phyloP scores from a whole-genome alignment of 169 alveolate species.

The Plasmodium vinckei region DNA sequence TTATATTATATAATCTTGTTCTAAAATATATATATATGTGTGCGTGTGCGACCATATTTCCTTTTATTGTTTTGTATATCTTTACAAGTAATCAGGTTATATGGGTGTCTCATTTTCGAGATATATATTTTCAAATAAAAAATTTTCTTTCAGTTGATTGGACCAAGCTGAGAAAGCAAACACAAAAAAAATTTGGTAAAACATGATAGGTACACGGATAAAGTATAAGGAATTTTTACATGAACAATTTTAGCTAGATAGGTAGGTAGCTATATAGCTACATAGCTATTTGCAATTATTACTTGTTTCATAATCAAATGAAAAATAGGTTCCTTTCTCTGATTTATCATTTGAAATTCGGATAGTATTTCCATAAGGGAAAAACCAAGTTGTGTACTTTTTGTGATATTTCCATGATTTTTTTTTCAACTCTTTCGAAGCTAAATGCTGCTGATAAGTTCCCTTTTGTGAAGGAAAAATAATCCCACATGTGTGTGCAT shows the following conservation, averaged over 20 bases:
- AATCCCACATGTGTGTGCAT: not conserved
- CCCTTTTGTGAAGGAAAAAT: constrained; percentile 40
- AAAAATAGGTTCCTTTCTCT: constrained; percentile 68
- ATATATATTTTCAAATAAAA: constrained; percentile 58
- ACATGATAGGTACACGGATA: not conserved
- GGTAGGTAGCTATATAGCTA: not conserved
- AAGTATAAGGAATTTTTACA: not conserved
- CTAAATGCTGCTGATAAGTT: constrained; percentile 79
- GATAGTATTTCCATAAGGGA: constrained; percentile 60
- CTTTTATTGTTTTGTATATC: no score
- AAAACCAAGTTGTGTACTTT: constrained; percentile 79
- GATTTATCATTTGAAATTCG: constrained; percentile 35
- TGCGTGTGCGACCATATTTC: no score
- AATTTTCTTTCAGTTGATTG: constrained; percentile 55
- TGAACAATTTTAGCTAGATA: not conserved
- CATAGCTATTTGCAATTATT: not conserved
- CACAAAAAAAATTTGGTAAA: not conserved
- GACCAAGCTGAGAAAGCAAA: constrained; percentile 63
- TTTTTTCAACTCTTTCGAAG: constrained; percentile 77
- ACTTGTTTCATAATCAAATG: constrained; percentile 75
- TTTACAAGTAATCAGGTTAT: not conserved
- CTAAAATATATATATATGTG: no score
- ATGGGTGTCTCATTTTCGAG: constrained; percentile 69
- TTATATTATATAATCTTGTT: no score
- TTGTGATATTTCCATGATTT: constrained; percentile 82